Conservation (phyloP, 2,329 filamentous ascomycete genomes). For the Claviceps sp. region DNA sequence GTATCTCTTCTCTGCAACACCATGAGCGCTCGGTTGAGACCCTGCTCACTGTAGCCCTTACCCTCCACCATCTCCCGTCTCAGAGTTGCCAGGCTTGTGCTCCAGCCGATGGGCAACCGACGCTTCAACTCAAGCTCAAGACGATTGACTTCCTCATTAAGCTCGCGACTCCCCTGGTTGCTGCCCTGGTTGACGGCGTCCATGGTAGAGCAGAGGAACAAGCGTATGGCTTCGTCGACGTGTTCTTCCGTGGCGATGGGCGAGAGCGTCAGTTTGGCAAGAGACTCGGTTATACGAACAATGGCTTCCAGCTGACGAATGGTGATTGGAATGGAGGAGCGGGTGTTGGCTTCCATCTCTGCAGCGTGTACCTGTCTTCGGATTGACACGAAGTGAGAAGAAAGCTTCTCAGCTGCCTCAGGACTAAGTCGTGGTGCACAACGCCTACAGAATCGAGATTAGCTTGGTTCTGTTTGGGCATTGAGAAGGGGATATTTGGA, state of each 20-base stretch:
- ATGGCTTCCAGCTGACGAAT: conserved; percentile 95
- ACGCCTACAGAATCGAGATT: conserved; percentile 39
- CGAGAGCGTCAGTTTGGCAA: conserved; percentile 80
- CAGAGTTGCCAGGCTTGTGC: conserved; percentile 75
- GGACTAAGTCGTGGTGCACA: conserved; percentile 84
- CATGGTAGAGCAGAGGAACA: conserved; percentile 96
- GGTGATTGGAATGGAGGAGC: conserved; percentile 92
- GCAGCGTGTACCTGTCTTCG: conserved; percentile 84
- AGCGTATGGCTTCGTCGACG: conserved; percentile 90
- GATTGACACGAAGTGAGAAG: conserved; percentile 94
- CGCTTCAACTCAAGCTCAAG: conserved; percentile 82
- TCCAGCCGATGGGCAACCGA: conserved; percentile 87
- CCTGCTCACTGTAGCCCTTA: conserved; percentile 79
- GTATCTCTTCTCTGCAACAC: conserved; percentile 80
- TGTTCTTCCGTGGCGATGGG: conserved; percentile 80
- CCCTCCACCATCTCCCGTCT: conserved; percentile 84
- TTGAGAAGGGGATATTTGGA: conserved; percentile 38
- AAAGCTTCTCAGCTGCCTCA: conserved; percentile 89
- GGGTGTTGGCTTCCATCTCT: conserved; percentile 77
- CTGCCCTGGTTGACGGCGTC: conserved; percentile 88
- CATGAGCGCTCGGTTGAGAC: conserved; percentile 70
- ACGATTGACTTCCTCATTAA: conserved; percentile 79
- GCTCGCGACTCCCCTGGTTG: conserved; percentile 68
- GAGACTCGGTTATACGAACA: conserved; percentile 88
- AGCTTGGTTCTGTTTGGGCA: conserved; percentile 10